Percentiles rank a stretch among this genome's conserved stretches.
phyloP scores from a whole-genome alignment of 23 red algal genomes.

The Gracilaria gracilis region DNA sequence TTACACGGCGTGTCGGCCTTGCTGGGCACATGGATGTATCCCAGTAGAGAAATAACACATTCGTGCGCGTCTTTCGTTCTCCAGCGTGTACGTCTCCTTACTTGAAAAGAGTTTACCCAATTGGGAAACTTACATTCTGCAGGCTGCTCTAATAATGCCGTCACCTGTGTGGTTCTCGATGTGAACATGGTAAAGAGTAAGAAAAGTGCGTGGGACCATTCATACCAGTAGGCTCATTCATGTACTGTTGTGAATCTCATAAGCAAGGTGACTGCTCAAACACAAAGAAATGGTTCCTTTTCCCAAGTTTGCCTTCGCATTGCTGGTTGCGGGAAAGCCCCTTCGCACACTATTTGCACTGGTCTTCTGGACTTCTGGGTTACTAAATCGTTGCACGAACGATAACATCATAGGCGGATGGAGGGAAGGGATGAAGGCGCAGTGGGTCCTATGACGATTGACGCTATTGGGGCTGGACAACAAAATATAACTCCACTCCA shows the following conservation, averaged over 20 bases:
- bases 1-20: not conserved
- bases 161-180: not conserved
- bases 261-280: not conserved
- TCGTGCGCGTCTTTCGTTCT: not conserved
- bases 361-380: no score
- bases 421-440: no score
- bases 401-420: no score
- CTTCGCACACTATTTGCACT: no score
- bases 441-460: no score
- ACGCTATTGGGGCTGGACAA: no score
- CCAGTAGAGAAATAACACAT: not conserved
- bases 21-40: not conserved
- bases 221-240: not conserved
- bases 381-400: no score
- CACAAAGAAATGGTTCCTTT: not conserved
- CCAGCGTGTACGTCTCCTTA: not conserved
- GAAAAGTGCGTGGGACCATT: not conserved
- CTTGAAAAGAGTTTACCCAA: not conserved
- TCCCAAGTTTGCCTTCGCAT: not conserved
- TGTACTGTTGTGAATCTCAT: not conserved
- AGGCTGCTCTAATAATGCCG: not conserved
- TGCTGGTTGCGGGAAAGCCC: not conserved
- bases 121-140: not conserved
- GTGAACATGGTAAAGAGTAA: not conserved
- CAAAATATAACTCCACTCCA: no score